Conservation (phyloP, 1,284 basidiomycete species). For the Exobasidium cylindrosporum region DNA sequence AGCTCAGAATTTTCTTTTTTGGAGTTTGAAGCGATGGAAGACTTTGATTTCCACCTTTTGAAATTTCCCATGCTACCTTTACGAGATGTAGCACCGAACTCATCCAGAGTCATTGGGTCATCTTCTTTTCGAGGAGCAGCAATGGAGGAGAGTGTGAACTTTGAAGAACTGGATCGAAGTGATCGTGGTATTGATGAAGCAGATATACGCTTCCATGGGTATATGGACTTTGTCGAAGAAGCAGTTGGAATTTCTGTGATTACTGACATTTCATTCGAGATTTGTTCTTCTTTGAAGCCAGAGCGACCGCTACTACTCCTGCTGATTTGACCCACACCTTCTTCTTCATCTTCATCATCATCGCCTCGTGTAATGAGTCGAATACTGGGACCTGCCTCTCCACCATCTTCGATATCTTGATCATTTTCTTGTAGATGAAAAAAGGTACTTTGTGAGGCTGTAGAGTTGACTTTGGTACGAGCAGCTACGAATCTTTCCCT, state of each 20-base stretch:
- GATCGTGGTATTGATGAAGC: neutral
- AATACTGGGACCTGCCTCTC: conserved; percentile 2
- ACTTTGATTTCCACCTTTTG: neutral
- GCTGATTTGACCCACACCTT: conserved; percentile 3
- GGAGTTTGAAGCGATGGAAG: neutral
- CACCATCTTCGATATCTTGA: neutral
- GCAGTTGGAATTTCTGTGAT: too few relatives aligned
- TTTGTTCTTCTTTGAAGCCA: too few relatives aligned
- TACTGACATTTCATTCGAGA: too few relatives aligned
- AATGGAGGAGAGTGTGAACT: neutral
- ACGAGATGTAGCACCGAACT: neutral
- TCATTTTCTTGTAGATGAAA: neutral
- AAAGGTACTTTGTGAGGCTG: neutral
- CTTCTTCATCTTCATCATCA: neutral
- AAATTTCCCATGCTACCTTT: neutral
- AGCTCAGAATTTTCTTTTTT: neutral
- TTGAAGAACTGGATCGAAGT: neutral
- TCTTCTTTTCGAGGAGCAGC: neutral
- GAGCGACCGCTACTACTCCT: neutral
- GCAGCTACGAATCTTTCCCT: neutral
- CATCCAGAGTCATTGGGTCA: neutral
- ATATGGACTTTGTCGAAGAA: neutral
- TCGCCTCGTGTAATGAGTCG: neutral
- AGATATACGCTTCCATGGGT: neutral
- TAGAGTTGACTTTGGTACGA: too few relatives aligned